Base-by-base conservation (phyloP, 306 rosid genomes). In the Quercus engelmannii region DNA sequence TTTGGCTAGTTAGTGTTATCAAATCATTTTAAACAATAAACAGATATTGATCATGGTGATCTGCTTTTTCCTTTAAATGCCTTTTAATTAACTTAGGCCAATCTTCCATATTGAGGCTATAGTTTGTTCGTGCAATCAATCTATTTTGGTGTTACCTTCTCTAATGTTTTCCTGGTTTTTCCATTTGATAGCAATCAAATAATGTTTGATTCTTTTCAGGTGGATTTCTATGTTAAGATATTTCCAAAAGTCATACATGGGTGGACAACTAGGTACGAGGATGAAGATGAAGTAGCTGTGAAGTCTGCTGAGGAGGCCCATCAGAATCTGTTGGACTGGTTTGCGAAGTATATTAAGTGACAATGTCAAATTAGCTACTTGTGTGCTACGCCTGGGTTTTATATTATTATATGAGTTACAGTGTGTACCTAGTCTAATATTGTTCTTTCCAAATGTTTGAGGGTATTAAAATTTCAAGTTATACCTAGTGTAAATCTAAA, bases 241-340 rank as follows among this genome's bases (percentile, higher is more conserved):
- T 85, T 78, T 13, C 86, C 88, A 0, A 80, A 77, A 62, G 83
- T 82, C 31, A 69, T 7, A 1, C 88, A 85, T 4, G 88, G 85
- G 10, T 81, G 88, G 85, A 77, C 83, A 3, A 52, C 63, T 33
- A 85, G 74, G 78, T 82, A 78, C 56, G 21, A 43, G 2, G 69
- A 13, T 30, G 79, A 75, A 74, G 81, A 78, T 20, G 81, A 81
- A 58, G 63, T 61, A 1, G 83, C 86, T 20, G 69, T 74, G 30
- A 78, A 85, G 75, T 33, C 23, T 5, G 87, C 87, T 1, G 80
- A 80, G 25, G 87, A 84, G 82, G 77, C 85, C 64, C 74, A 77
- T 71, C 73, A 68, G 71, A 74, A 75, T 79, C 58, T 82, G 75
- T 3, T 81, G 30, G 76, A 57, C 28, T 85, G 86, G 83, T 28